These are phyloP conservation scores for Leccinum huronense DNA, from an alignment of 1,284 basidiomycete genomes.

Conservation along the genomic window DNA sequence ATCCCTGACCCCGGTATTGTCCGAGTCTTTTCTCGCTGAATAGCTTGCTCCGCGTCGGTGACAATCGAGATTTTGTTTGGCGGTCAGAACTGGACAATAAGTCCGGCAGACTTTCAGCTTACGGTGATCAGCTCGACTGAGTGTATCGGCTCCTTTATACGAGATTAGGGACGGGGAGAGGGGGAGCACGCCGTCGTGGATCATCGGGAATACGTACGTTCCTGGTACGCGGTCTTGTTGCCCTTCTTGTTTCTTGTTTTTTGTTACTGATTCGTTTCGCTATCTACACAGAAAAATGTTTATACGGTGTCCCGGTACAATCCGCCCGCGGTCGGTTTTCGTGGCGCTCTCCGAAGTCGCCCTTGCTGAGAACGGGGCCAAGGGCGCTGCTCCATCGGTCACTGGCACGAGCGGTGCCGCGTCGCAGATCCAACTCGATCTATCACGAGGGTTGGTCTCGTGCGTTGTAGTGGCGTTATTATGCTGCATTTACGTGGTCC, in stretches of 20 bases:
- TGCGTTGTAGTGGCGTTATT: neutral
- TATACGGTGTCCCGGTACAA: slow-evolving; percentile 53
- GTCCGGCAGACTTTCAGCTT: slow-evolving; percentile 45
- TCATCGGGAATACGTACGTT: slow-evolving; percentile 58
- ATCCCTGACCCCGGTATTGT: neutral
- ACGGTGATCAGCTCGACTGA: slow-evolving; percentile 34
- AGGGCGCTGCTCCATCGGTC: slow-evolving; percentile 31
- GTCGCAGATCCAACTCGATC: neutral
- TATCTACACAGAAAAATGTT: slow-evolving; percentile 46
- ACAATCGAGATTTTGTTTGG: slow-evolving; percentile 44
- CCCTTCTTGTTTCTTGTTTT: neutral
- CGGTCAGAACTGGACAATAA: slow-evolving; percentile 45
- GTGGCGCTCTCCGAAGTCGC: slow-evolving; percentile 40
- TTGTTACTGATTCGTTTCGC: neutral
- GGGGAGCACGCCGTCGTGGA: slow-evolving; percentile 37
- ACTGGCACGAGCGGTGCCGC: slow-evolving; percentile 14
- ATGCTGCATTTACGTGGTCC: neutral
- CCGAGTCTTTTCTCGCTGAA: neutral
- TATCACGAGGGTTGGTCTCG: neutral
- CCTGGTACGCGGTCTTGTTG: slow-evolving; percentile 31
- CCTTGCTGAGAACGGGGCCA: slow-evolving; percentile 32
- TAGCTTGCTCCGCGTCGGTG: slow-evolving; percentile 27
- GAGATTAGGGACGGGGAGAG: slow-evolving; percentile 33
- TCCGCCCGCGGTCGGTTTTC: slow-evolving; percentile 52
- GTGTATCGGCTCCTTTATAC: slow-evolving; percentile 52